Percentiles rank a stretch among this genome's conserved stretches.
These are phyloP conservation scores for Echinochloa phyllopogon DNA, from an alignment of 176 grass and related monocot species.

Conservation along the genomic window DNA sequence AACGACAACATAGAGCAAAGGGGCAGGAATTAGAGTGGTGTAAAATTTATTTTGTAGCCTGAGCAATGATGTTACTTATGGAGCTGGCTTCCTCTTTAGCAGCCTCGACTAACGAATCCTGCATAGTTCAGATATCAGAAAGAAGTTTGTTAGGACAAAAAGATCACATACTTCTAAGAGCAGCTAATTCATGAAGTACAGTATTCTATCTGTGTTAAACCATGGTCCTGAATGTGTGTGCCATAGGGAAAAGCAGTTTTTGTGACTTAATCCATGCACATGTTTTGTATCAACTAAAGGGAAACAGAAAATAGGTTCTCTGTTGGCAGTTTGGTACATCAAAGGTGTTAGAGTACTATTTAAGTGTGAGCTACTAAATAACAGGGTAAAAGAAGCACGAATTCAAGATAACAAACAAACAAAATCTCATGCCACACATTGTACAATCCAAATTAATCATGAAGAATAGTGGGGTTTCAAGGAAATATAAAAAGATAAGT, in stretches of 20 bases:
- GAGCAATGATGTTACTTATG: constrained; percentile 85
- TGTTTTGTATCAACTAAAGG: constrained; percentile 10
- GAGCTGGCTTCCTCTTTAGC: constrained; percentile 82
- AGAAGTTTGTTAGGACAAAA: constrained; percentile 10
- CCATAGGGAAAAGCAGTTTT: neutral
- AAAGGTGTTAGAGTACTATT: constrained; percentile 15
- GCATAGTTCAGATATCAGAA: neutral
- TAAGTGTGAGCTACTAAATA: neutral
- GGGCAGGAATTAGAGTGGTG: neutral
- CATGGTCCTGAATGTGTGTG: neutral
- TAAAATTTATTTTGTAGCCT: constrained; percentile 69
- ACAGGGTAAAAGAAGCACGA: neutral
- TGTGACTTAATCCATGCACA: neutral
- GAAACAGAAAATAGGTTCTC: neutral
- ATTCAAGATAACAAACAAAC: neutral
- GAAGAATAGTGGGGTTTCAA: neutral
- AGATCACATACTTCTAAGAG: neutral
- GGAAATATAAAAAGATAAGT: neutral
- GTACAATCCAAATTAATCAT: neutral
- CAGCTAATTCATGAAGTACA: constrained; percentile 12
- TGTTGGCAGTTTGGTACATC: neutral
- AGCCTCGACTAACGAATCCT: constrained; percentile 87
- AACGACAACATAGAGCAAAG: neutral
- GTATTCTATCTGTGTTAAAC: neutral
- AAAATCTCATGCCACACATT: neutral